These are phyloP conservation scores for Dictyostelium gargantuum DNA, from an alignment of 208 protist genomes.

Conservation along the genomic window DNA sequence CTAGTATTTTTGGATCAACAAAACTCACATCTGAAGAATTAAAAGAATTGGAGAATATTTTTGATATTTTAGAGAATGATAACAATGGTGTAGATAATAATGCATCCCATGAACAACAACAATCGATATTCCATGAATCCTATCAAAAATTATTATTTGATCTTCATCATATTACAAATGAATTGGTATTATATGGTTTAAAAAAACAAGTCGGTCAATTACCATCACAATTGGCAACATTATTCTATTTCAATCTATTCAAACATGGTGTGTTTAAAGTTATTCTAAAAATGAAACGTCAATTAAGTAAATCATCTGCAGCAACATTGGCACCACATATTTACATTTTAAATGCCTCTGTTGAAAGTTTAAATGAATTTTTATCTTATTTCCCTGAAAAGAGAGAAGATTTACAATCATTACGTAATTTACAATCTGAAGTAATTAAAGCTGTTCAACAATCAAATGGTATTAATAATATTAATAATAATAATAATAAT, in stretches of 20 bases:
- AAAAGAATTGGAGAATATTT: neutral
- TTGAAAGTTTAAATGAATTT: constrained; percentile 57
- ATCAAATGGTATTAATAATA: neutral
- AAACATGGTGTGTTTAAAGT: constrained; percentile 44
- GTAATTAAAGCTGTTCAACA: neutral
- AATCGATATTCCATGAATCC: neutral
- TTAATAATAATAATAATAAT: neutral
- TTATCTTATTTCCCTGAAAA: constrained; percentile 57
- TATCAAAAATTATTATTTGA: constrained; percentile 56
- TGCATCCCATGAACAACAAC: neutral
- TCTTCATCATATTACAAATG: constrained; percentile 73
- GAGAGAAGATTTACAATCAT: constrained; percentile 35
- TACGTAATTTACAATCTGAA: constrained; percentile 33
- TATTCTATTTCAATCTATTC: constrained; percentile 70
- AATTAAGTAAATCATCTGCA: neutral
- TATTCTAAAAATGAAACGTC: neutral
- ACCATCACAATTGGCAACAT: constrained; percentile 67
- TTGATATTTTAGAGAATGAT: neutral
- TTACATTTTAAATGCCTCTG: neutral
- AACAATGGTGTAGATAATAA: neutral
- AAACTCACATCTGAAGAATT: constrained; percentile 1
- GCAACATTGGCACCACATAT: neutral
- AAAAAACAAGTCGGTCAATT: constrained; percentile 74
- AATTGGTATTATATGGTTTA: constrained; percentile 71
- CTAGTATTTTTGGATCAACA: neutral